Evolutionary conservation across 2,329 filamentous ascomycete genomes (phyloP).

Genomic region (Biscogniauxia sp.): DNA sequence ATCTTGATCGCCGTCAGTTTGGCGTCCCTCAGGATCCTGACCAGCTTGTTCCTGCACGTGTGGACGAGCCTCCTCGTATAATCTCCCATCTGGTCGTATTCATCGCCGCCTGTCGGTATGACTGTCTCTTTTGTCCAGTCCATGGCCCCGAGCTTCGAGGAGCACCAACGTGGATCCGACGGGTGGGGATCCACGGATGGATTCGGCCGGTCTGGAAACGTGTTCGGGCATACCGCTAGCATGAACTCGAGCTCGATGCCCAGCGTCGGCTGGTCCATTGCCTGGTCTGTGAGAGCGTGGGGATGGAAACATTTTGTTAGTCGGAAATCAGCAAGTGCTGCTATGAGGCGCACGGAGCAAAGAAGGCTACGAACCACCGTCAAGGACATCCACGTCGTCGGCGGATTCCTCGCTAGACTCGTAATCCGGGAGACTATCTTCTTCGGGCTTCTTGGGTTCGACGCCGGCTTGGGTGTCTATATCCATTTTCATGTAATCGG

Average conservation of each 20-base stretch:
- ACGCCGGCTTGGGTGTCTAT: too few species aligned
- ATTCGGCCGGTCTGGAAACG: not conserved
- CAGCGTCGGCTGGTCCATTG: slow-evolving; percentile 5
- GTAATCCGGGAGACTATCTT: not conserved
- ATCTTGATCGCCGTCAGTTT: slow-evolving; percentile 11
- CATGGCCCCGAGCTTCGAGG: slow-evolving; percentile 2
- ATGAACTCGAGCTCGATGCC: slow-evolving; percentile 23
- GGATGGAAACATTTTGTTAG: not conserved
- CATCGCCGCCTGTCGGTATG: too few species aligned
- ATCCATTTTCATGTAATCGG: too few species aligned
- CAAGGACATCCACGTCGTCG: not conserved
- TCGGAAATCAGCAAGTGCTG: not conserved
- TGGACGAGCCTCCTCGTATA: not conserved
- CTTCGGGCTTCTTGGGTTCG: too few species aligned
- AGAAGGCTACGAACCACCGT: not conserved
- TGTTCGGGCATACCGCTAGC: slow-evolving; percentile 9
- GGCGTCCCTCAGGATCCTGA: not conserved
- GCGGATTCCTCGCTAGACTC: too few species aligned
- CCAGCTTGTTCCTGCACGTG: not conserved
- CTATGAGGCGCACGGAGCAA: not conserved
- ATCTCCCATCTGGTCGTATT: not conserved
- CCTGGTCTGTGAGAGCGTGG: not conserved
- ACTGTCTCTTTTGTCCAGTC: not conserved
- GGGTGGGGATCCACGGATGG: slow-evolving; percentile 15
- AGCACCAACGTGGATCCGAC: slow-evolving; percentile 14